Conservation (phyloP, 371 early-diverging fungal species). For the Mucor sp. region DNA sequence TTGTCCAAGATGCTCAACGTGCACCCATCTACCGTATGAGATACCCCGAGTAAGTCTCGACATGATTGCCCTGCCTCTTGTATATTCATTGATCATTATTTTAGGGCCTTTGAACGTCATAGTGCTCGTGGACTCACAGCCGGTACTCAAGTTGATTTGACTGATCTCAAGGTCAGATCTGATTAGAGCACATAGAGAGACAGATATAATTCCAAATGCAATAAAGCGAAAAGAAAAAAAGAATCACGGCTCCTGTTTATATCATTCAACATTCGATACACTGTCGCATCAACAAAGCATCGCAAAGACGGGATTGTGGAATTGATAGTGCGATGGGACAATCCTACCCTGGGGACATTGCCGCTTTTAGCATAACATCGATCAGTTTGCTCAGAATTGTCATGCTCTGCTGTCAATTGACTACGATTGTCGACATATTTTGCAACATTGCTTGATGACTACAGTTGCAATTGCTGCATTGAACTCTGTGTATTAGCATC, state of each 20-base stretch:
- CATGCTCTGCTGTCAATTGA: not conserved
- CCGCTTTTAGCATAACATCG: not conserved
- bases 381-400: not conserved
- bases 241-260: not conserved
- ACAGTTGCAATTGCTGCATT: not conserved
- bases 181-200: conserved; percentile 29
- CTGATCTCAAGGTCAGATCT: conserved; percentile 45
- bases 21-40: conserved; percentile 50
- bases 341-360: not conserved
- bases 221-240: not conserved
- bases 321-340: not conserved
- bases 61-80: not conserved
- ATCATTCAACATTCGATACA: not conserved
- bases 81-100: not conserved
- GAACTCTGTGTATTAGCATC: not conserved
- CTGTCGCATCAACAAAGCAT: not conserved
- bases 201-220: not conserved
- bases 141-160: conserved; percentile 43
- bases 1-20: conserved; percentile 50
- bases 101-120: conserved; percentile 45
- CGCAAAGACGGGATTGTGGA: not conserved
- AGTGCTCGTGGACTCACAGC: conserved; percentile 44
- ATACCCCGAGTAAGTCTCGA: conserved; percentile 48
- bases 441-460: not conserved
- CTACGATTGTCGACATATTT: not conserved